Conservation (phyloP, 805 yeast species). For the Saccharomycopsis malanga region DNA sequence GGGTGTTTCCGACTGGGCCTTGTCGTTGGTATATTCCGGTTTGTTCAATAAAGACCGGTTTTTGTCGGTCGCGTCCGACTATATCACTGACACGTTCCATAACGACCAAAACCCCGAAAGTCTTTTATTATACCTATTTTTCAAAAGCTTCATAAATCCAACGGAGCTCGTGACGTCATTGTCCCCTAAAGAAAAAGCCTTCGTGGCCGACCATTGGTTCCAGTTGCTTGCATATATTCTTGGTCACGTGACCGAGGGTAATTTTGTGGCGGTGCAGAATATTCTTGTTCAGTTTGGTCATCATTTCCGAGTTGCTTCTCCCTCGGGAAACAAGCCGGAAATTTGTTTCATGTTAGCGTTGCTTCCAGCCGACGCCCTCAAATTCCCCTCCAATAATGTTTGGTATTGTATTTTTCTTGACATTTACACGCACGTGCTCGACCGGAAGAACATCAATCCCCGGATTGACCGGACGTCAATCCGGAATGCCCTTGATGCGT, state of each 20-base stretch:
- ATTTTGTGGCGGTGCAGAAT: slow-evolving; percentile 11
- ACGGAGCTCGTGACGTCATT: slow-evolving; percentile 8
- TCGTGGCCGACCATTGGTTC: slow-evolving; percentile 16
- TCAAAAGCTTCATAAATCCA: slow-evolving; percentile 15
- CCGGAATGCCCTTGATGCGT: slow-evolving; percentile 2
- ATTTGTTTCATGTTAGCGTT: slow-evolving; percentile 19
- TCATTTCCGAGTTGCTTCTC: slow-evolving; percentile 2
- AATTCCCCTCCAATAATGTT: slow-evolving; percentile 14
- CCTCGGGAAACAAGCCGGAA: slow-evolving; percentile 11
- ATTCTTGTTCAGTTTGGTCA: slow-evolving; percentile 17
- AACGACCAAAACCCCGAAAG: slow-evolving; percentile 6
- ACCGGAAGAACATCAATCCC: slow-evolving; percentile 6
- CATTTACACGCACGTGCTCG: slow-evolving; percentile 16
- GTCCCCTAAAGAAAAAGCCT: slow-evolving; percentile 3
- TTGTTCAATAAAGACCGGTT: slow-evolving; percentile 19
- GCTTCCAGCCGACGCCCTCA: slow-evolving; percentile 17
- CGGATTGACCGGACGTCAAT: slow-evolving; percentile 4
- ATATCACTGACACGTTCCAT: slow-evolving; percentile 9
- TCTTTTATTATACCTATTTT: slow-evolving; percentile 13
- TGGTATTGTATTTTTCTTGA: slow-evolving; percentile 15
- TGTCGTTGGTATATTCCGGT: slow-evolving; percentile 16
- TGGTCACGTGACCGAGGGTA: slow-evolving; percentile 8
- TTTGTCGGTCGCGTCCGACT: slow-evolving; percentile 8
- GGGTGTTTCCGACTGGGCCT: slow-evolving; percentile 15
- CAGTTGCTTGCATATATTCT: slow-evolving; percentile 17